Evolutionary conservation across 352 stramenopile species (phyloP), one percentile per base, ranked within the genome.

Genomic region (Pythium periplocum): DNA sequence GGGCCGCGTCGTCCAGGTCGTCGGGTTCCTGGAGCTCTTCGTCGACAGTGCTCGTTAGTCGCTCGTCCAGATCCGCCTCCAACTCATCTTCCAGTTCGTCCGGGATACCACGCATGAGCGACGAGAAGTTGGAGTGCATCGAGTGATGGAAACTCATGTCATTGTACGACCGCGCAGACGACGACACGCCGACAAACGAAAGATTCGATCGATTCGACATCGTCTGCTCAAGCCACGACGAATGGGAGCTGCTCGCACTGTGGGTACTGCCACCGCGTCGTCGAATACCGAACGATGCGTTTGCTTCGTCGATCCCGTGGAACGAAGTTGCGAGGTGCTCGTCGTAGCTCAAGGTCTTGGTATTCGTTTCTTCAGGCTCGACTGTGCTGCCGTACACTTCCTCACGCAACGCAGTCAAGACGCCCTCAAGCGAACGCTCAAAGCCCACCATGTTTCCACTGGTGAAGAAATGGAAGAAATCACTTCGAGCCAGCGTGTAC

Each of bases 391-490:
- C 76, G 50, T 84, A 87, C 8, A 91, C 73, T 34, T 91, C 70
- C 62, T 87, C 70, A 5, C 75, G 73, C 44, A 94, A 36, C 2
- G 70, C 67, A n/a, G 69, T 56, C 1, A 94, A 50, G 7, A 94
- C 55, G 3, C 71, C 62, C 3, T 72, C 68, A 3, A 94, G 53
- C 2, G 73, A 84, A 45, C 78, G 73, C 17, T 72, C 67, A 48
- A 92, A 92, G 41, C 81, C 79, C 56, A 92, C 62, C 75, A 91
- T 87, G 53, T 89, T 78, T 34, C 76, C 76, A 37, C 79, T 83
- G 0, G 79, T 84, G 50, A 91, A 84, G 46, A 93, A 93, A 51
- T 91, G 78, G 58, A 74, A 87, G 53, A 93, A 90, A 10, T 89
- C 73, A 48, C 73, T 90, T 7, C 83, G 77, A 37, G 80, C 68